Base-by-base conservation (phyloP, 1,284 basidiomycete genomes). In the Ganoderma resinaceum region DNA sequence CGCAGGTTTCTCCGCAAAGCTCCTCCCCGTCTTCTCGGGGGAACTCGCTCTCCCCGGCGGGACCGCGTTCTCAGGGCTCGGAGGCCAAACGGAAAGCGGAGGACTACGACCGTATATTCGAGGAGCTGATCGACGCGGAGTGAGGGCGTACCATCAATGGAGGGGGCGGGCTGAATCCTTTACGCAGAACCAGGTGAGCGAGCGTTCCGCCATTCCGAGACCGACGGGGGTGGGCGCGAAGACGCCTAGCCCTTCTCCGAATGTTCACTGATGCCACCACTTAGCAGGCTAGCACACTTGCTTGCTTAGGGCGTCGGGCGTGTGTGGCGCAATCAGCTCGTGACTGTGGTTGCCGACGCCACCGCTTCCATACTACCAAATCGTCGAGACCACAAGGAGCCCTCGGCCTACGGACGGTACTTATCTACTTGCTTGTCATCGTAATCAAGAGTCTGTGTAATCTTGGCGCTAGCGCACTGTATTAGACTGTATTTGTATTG, bases 91-190 rank as follows among this genome's bases (percentile, higher is more conserved):
- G 60, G 62, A 69, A 66, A 35, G 53, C 66, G 31, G 62, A 63
- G 29, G 69, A 66, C 18, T 72, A 62, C 66, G 46, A 66, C 59
- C 68, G 64, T 9, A 66, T 72, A 65, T 67, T 68, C 53, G 66
- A 66, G 8, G 63, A 66, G 61, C 23, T 66, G 31, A 64, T 68
- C 58, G 69, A 64, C 31, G 53, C 53, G 8, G 53, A 55, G 31
- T 33, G 29, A 31, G 46, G 7, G n/a, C 2, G 26, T 26, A n/a
- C n/a, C n/a, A n/a, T n/a, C n/a, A 7, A n/a, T 49, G 46, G 20
- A 49, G 6, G 9, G 8, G 23, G 43, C n/a, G 43, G 43, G 8
- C 18, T 16, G 14, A 26, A 18, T 31, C 29, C 52, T 20, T 26
- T 6, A 14, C 4, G 52, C 31, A 33, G n/a, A n/a, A n/a, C n/a